These are phyloP conservation scores for Botrytis medusae DNA, from an alignment of 2,329 filamentous ascomycete species.

Conservation along the genomic window DNA sequence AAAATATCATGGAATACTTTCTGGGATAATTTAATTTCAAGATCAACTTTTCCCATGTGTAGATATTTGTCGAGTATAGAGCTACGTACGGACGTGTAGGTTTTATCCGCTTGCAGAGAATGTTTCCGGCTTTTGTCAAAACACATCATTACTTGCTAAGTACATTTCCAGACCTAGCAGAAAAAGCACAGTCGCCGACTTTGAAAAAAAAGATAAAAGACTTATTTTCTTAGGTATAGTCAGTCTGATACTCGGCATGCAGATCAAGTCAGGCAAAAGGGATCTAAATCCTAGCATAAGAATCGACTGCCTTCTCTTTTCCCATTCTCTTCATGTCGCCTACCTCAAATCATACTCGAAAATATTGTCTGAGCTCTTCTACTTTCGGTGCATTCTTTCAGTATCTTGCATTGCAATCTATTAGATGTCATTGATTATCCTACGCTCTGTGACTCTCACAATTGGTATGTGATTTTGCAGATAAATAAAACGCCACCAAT, in stretches of 20 bases:
- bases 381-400: not conserved
- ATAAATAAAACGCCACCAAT: not conserved
- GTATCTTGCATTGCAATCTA: not conserved
- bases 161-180: not conserved
- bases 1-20: not conserved
- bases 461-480: not conserved
- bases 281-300: not conserved
- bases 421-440: not conserved
- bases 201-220: too few species aligned
- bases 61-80: not conserved
- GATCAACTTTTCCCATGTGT: not conserved
- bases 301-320: not conserved
- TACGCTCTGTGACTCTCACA: not conserved
- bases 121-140: not conserved
- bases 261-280: not conserved
- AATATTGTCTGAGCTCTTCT: not conserved
- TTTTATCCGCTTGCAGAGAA: not conserved
- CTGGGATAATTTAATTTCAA: not conserved
- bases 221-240: not conserved
- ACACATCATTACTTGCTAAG: not conserved
- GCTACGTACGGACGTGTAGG: not conserved
- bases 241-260: not conserved
- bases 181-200: too few species aligned
- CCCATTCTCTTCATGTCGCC: not conserved
- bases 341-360: not conserved